These are phyloP conservation scores for Chytriomyces hyalinus DNA, from an alignment of 192 early-diverging fungal genomes.

Conservation along the genomic window DNA sequence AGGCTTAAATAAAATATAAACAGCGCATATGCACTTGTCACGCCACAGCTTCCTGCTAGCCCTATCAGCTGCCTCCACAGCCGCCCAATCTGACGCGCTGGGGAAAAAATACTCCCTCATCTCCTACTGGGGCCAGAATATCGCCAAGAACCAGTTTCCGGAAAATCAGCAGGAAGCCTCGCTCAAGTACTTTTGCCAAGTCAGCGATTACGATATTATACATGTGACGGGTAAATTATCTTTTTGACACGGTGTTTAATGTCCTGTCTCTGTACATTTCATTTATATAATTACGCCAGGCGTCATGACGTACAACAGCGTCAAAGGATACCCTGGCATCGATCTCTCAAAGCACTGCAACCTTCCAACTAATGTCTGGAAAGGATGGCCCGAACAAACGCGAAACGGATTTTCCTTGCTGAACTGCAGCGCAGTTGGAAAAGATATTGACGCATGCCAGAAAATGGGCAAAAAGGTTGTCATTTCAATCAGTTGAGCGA, in stretches of 20 bases:
- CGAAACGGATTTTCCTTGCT: slow-evolving; percentile 65
- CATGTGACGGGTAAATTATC: neutral
- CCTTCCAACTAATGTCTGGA: slow-evolving; percentile 35
- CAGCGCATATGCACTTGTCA: too few species aligned
- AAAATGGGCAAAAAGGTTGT: slow-evolving; percentile 70
- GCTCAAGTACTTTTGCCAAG: slow-evolving; percentile 34
- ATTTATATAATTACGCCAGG: slow-evolving; percentile 19
- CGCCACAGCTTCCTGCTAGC: too few species aligned
- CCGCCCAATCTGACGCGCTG: neutral
- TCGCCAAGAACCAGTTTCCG: slow-evolving; percentile 32
- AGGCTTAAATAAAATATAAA: too few species aligned
- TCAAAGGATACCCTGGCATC: slow-evolving; percentile 59
- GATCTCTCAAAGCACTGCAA: slow-evolving; percentile 73
- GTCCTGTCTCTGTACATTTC: too few species aligned
- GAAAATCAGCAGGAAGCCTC: slow-evolving; percentile 26
- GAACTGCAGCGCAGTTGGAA: slow-evolving; percentile 70
- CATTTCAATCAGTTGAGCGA: slow-evolving; percentile 70
- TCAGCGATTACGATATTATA: slow-evolving; percentile 15
- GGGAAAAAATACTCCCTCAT: slow-evolving; percentile 23
- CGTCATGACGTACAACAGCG: slow-evolving; percentile 64
- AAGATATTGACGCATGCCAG: slow-evolving; percentile 75
- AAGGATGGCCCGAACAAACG: slow-evolving; percentile 44
- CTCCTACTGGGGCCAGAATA: slow-evolving; percentile 46
- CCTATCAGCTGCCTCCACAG: too few species aligned
- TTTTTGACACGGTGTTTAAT: neutral